phyloP scores from a whole-genome alignment of 2,329 filamentous ascomycete species.

The Cladosporium sp. region DNA sequence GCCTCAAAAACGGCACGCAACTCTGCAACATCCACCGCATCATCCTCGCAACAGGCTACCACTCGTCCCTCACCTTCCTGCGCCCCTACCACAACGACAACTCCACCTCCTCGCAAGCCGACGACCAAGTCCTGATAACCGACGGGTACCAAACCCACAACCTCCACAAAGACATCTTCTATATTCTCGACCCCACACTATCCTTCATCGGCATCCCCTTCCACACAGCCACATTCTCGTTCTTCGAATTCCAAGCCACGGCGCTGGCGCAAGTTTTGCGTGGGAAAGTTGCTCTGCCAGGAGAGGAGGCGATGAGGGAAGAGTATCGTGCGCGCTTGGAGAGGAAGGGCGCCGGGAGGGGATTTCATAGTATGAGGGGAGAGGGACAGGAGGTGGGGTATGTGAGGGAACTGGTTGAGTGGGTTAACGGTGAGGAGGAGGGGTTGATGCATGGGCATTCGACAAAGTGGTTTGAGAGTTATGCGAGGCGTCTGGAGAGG shows the following conservation, averaged over 20 bases:
- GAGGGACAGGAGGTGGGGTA: constrained; percentile 35
- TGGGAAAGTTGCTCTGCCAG: constrained; percentile 48
- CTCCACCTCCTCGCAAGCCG: constrained; percentile 43
- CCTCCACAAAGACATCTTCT: constrained; percentile 67
- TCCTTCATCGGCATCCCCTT: constrained; percentile 62
- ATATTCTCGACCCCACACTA: constrained; percentile 62
- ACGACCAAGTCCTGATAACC: constrained; percentile 55
- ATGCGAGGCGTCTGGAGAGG: constrained; percentile 30
- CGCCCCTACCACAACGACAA: constrained; percentile 46
- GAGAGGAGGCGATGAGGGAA: constrained; percentile 36
- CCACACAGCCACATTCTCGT: constrained; percentile 62
- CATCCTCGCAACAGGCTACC: constrained; percentile 65
- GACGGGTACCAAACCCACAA: constrained; percentile 63
- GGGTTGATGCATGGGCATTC: constrained; percentile 33
- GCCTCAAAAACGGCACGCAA: constrained; percentile 50
- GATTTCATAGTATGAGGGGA: constrained; percentile 42
- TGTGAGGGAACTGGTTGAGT: constrained; percentile 36
- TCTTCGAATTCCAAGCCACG: constrained; percentile 68
- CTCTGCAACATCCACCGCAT: constrained; percentile 58
- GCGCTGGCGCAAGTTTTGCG: constrained; percentile 55
- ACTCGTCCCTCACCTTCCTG: constrained; percentile 64
- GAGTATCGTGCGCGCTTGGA: constrained; percentile 37
- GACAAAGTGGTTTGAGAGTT: constrained; percentile 33
- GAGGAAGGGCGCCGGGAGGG: constrained; percentile 39
- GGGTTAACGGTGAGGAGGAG: constrained; percentile 32